phyloP scores from a whole-genome alignment of 2,329 filamentous ascomycete genomes.

The Apiospora malaysiana region DNA sequence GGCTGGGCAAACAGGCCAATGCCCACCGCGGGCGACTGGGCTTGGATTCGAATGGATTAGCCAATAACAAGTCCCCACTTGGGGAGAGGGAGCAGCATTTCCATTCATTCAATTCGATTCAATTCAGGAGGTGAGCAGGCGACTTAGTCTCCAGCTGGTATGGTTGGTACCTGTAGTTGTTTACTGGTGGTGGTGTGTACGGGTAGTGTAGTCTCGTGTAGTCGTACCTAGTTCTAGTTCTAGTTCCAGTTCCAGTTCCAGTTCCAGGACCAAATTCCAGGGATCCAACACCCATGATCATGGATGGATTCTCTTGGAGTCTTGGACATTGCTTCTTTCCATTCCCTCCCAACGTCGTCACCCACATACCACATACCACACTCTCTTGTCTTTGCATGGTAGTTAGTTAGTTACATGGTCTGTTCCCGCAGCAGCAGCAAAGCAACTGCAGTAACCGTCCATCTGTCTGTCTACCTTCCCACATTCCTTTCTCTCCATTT shows the following conservation, averaged over 20 bases:
- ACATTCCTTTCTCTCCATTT: not conserved
- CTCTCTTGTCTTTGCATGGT: not conserved
- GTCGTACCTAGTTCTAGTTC: too few relatives aligned
- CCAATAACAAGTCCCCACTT: not conserved
- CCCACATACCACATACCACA: not conserved
- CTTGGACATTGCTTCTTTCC: conserved; percentile 1
- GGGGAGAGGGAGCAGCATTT: too few relatives aligned
- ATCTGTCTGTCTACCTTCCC: not conserved
- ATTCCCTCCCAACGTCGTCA: not conserved
- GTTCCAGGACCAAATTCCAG: not conserved
- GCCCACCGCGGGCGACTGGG: too few relatives aligned
- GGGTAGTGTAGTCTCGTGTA: too few relatives aligned
- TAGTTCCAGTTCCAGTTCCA: too few relatives aligned
- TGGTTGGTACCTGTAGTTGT: too few relatives aligned
- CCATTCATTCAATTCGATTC: not conserved
- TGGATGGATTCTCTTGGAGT: not conserved
- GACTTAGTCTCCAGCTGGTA: not conserved
- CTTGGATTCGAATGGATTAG: not conserved
- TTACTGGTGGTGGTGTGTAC: too few relatives aligned
- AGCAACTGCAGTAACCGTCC: too few relatives aligned
- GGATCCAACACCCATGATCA: not conserved
- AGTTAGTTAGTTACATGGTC: not conserved
- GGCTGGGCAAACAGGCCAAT: not conserved
- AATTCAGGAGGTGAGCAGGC: not conserved
- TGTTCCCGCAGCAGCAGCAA: not conserved